Evolutionary conservation across 179 eudicot genomes (phyloP), one percentile per base, ranked within the genome.

Genomic region (Amaranthus tricolor): DNA sequence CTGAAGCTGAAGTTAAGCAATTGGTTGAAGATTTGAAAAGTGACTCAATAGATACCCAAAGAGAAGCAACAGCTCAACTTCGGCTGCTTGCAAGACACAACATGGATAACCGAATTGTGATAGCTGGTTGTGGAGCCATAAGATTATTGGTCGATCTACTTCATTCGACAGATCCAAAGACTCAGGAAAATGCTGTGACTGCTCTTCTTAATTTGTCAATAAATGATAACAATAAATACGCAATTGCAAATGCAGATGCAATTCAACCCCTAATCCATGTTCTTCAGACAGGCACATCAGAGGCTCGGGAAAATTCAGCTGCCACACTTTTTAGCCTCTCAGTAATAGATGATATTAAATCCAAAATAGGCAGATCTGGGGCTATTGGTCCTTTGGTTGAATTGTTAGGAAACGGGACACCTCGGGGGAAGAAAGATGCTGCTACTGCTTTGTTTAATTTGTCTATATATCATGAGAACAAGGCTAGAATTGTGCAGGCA

Each of bases 291-390:
- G 87, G 87, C 56, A 85, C 83, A 15, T 58, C 82, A 14, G 87
- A 79, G 80, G 87, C 85, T 21, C 80, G 77, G 72, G 85, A 85
- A 47, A 85, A 82, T 47, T 80, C 87, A 0, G 87, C 87, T 10
- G 87, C 87, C 59, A 82, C 87, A 47, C 85, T 85, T 11, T 85
- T 79, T 61, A 74, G 87, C 76, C 85, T 85, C 31, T 85, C 87
- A 3, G 76, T 82, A 45, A 74, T 85, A 5, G 78, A 82, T 54
- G 87, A 82, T 68, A 80, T 74, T 75, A 85, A 82, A 61, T 62
- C 80, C 24, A 82, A 62, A 55, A 85, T 82, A 57, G 87, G 87
- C 61, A 74, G 80, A 51, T 77, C 76, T 5, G 87, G 87, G 44
- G 87, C 85, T 68, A 85, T 82, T 52, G 82, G 70, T 50, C 87